Percentiles rank a stretch among this genome's conserved stretches.
phyloP scores from a whole-genome alignment of 2,329 filamentous ascomycete species.

The Anisogramma anomala region DNA sequence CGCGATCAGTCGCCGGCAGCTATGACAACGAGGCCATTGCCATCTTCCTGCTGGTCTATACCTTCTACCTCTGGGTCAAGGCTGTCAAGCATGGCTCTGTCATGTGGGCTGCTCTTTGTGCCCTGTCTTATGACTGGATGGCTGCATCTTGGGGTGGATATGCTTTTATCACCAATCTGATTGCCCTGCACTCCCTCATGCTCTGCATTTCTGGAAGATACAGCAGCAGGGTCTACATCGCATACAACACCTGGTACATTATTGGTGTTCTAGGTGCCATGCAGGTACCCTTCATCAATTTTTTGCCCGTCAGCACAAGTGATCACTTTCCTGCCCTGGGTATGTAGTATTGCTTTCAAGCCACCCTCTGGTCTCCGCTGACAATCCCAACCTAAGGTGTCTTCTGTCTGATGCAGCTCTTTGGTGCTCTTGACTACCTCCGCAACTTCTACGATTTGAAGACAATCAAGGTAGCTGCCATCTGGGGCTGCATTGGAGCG shows the following conservation, averaged over 20 bases:
- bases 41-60: conserved; percentile 96
- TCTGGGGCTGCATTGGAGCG: conserved; percentile 55
- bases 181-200: conserved; percentile 88
- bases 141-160: conserved; percentile 99
- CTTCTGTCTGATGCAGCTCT: conserved; percentile 88
- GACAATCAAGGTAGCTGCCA: conserved; percentile 87
- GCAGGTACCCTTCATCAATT: conserved; percentile 98
- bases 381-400: conserved; percentile 48
- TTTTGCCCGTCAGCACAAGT: conserved; percentile 89
- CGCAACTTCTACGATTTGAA: conserved; percentile 78
- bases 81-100: conserved; percentile 92
- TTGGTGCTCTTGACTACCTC: conserved; percentile 85
- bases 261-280: conserved; percentile 93
- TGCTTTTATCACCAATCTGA: conserved; percentile 96
- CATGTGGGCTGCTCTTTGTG: conserved; percentile 89
- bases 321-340: conserved; percentile 97
- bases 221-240: conserved; percentile 86
- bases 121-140: conserved; percentile 99
- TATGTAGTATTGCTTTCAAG: conserved; percentile 30
- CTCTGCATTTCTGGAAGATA: conserved; percentile 95
- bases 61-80: conserved; percentile 99
- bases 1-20: conserved; percentile 89
- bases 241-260: conserved; percentile 97
- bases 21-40: conserved; percentile 99
- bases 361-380: conserved; percentile 8